Evolutionary conservation across 1,139 yeast species (phyloP), one percentile per base, ranked within the genome.

Genomic region (Blastobotrys aristatus): DNA sequence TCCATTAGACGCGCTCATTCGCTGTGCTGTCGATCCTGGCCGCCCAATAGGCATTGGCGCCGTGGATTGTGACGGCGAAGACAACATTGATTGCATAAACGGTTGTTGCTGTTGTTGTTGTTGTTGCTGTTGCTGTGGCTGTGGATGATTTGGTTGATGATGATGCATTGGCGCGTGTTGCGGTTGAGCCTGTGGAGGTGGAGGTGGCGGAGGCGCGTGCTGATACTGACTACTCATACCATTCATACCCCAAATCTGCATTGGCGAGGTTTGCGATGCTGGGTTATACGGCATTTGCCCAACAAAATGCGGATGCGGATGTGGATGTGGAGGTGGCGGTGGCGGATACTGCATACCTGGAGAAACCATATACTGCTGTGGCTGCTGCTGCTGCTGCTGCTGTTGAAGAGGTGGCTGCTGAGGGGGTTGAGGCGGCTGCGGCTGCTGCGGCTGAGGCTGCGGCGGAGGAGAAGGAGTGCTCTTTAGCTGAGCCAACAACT

Each of bases 1-100:
- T 26, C 45, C 49, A 37, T 44, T 48, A 14, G 38, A 34, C 21
- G 21, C 24, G 24, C 16, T 17, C 24, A 22, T 17, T 38, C 48
- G 49, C 29, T 48, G 50, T 7, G 54, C 51, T 16, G 38, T 34
- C 13, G 38, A 34, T 4, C n/a, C 7, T 7, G 26, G 7, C 26
- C 27, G 21, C 16, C 14, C 33, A 30, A 30, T 30, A 5, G 33
- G 17, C 17, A 6, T 6, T 30, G 33, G 33, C 13, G 14, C 14
- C 7, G 14, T 7, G 6, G 33, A 30, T 6, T 6, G 13, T 13
- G 7, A 6, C 17, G 33, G 33, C 13, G 14, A 14, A 6, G 27
- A 24, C 27, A 24, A 24, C 27, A 24, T 6, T 5, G 31, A 6
- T 36, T 21, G 18, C 10, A 21, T 26, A 20, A 11, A 33, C 8